Evolutionary conservation across 2,329 filamentous ascomycete species (phyloP).

Genomic region (Ascochyta clinopodiicola): DNA sequence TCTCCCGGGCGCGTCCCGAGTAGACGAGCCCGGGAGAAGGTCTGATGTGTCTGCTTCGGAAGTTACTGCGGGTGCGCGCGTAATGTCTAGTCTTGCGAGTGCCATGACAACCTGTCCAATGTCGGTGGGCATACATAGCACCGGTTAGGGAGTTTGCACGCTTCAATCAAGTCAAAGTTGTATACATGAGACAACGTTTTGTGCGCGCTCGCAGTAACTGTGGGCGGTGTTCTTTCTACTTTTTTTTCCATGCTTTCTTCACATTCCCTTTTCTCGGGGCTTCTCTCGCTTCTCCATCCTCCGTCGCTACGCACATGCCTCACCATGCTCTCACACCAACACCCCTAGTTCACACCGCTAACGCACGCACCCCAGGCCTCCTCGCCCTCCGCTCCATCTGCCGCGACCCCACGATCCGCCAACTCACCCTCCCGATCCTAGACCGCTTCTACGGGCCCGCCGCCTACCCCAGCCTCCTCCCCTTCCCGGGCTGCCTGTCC

Average conservation of each 20-base stretch:
- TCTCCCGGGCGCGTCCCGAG: neutral
- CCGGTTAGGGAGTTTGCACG: neutral
- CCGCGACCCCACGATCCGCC: conserved; percentile 43
- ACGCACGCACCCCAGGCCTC: conserved; percentile 18
- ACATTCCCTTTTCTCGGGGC: neutral
- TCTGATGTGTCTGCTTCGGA: neutral
- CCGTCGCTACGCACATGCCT: neutral
- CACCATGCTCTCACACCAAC: neutral
- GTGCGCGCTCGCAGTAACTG: conserved; percentile 8
- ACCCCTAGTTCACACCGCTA: neutral
- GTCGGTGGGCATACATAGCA: conserved; percentile 12
- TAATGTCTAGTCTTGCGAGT: conserved; percentile 17
- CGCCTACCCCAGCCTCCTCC: conserved; percentile 40
- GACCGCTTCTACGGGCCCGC: conserved; percentile 40
- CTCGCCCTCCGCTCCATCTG: conserved; percentile 43
- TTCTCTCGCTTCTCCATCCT: neutral
- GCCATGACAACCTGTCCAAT: neutral
- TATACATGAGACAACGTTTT: conserved; percentile 5
- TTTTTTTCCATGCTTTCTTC: neutral
- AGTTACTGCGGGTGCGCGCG: conserved; percentile 9
- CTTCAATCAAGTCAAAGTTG: conserved; percentile 17
- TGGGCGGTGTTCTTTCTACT: neutral
- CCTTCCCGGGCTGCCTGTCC: conserved; percentile 46
- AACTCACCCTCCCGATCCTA: conserved; percentile 48
- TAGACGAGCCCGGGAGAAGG: neutral